Base-by-base conservation (phyloP, 257 asterid genomes). In the Misopates orontium region DNA sequence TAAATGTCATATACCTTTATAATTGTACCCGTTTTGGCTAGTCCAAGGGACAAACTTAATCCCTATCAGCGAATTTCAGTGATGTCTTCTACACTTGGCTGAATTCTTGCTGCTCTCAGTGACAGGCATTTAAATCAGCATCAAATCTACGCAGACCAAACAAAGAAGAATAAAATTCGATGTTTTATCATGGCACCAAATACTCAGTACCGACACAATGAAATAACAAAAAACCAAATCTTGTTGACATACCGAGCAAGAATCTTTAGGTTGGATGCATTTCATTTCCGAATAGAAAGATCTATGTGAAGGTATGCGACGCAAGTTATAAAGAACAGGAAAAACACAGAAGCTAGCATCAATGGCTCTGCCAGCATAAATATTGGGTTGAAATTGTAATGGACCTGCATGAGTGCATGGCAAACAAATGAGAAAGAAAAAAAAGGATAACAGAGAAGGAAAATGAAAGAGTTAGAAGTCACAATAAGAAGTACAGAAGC, bases 321-420 rank as follows among this genome's bases (percentile, higher is more conserved):
- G 70, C 77, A 86, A 57, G 91, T 80, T 66, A 75, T 50, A 66
- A 94, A 94, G 75, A 88, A 77, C 23, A 90, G 79, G 83, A 90
- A 87, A 79, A 90, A 94, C 23, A 80, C 95, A 54, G 95, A 77
- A 66, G 41, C 79, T 32, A 94, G 80, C 96, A 94, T 88, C 89
- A 94, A 45, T 53, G 99, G 99, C 77, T 94, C 99, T 0, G 98
- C 99, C 31, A 94, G 95, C 99, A 94, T 94, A 74, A 79, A 94
- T 66, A 86, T 40, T 39, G 84, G 89, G 72, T 81, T 83, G 96
- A 94, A 94, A 74, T 78, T 81, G 86, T 94, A 94, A 68, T 86
- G 78, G 56, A 94, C 98, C 99, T 94, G 97, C 86, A 85, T 28
- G 55, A 32, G 62, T 31, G 42, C 8, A 36, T 36, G 8, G 42